Base-by-base conservation (phyloP, 805 yeast genomes). In the Candida bentonensis region DNA sequence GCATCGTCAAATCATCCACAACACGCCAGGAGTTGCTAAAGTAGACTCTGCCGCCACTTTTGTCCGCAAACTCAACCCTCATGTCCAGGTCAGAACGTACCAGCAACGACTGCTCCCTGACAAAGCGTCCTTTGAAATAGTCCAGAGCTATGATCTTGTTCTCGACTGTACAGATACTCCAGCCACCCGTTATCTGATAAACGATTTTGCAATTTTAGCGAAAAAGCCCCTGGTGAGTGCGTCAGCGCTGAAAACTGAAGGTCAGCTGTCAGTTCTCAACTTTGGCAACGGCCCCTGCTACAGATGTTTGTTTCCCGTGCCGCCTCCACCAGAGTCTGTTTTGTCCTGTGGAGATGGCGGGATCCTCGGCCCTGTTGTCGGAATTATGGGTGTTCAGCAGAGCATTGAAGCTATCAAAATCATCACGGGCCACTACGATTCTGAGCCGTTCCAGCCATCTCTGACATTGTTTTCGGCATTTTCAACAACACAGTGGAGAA, bases 81-180 rank as follows among this genome's bases (percentile, higher is more conserved):
- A 72, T 51, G 84, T 88, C 3, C 52, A 58, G 0, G 70, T 82
- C 1, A 51, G 49, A 0, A 69, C 82, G 0, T 74, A 76, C 54
- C 72, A 78, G 1, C 66, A 61, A 9, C 65, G 79, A 40, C 61
- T 84, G 21, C 7, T n/a, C 7, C 36, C 36, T 4, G n/a, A 7
- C 1, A 55, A 52, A 0, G 87, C 86, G 59, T 82, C 85, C 0
- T 76, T 82, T 52, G 70, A 61, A 0, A 72, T 86, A 1, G 68
- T 87, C 42, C 53, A 59, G n/a, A 52, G 63, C 3, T 87, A 82
- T 61, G 96, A 89, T 55, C 48, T 82, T 25, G 76, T 92, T 3
- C 64, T 92, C 20, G 99, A 92, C 61, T 94, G 98, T 56, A 89
- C 98, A 0, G 99, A 92, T 62, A 78, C 89, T 1, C 97, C 97